These are phyloP conservation scores for Parachlorella kessleri DNA, from an alignment of 139 green algal genomes.

Conservation along the genomic window DNA sequence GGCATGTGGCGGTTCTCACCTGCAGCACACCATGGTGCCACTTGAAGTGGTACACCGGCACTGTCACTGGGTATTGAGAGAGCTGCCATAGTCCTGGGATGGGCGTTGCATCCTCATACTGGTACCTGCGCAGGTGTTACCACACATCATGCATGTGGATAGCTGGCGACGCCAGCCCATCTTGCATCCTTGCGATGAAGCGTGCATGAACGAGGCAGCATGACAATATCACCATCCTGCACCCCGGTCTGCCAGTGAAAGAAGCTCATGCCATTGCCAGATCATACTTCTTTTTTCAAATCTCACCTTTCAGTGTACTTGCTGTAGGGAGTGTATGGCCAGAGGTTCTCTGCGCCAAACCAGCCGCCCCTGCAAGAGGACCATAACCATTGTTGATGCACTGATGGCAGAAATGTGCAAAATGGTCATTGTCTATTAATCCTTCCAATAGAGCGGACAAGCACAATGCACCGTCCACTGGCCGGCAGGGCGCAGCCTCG, in stretches of 20 bases:
- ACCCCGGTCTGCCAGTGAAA: too few species aligned
- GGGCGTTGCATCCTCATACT: background rate
- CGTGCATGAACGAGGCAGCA: too few species aligned
- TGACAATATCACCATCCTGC: too few species aligned
- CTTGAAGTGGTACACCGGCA: constrained; percentile 15
- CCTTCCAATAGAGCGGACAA: too few species aligned
- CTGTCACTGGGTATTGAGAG: background rate
- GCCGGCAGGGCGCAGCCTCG: too few species aligned
- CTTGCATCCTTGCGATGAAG: too few species aligned
- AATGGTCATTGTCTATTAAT: too few species aligned
- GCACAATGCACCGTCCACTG: too few species aligned
- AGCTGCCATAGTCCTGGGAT: background rate
- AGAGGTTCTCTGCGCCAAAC: background rate
- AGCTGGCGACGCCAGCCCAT: too few species aligned
- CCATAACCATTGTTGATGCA: background rate
- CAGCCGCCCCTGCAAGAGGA: background rate
- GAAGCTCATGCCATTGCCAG: too few species aligned
- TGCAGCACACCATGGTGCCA: constrained; percentile 8
- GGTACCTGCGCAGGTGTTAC: too few species aligned
- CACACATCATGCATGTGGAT: too few species aligned
- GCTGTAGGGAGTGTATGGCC: background rate
- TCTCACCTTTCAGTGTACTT: background rate
- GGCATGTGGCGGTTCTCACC: background rate
- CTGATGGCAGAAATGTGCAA: background rate
- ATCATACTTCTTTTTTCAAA: background rate